Conservation (phyloP, 1,284 basidiomycete species). For the Pisolithus thermaeus region DNA sequence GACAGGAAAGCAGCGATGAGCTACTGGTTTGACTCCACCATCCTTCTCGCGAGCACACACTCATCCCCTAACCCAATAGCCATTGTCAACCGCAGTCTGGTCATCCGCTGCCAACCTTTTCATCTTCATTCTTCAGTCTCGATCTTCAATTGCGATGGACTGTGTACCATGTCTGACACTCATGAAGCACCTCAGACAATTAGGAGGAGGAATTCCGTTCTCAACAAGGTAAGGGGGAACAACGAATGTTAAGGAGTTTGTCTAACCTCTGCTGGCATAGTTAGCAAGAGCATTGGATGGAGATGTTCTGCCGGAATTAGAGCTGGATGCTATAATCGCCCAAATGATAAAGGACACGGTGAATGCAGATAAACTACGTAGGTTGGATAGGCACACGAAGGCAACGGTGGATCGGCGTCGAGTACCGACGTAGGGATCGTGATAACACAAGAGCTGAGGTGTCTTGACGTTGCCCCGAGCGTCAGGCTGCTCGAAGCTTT, state of each 20-base stretch:
- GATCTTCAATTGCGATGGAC: constrained; percentile 49
- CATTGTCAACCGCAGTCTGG: constrained; percentile 48
- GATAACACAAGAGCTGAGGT: not conserved
- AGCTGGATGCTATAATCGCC: constrained; percentile 40
- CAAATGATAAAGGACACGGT: constrained; percentile 54
- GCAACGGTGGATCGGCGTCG: constrained; percentile 6
- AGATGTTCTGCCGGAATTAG: constrained; percentile 42
- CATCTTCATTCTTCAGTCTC: constrained; percentile 53
- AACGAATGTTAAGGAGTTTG: not conserved
- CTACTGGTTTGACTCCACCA: constrained; percentile 37
- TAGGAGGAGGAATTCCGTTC: constrained; percentile 43
- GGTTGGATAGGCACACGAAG: constrained; percentile 36
- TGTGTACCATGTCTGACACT: constrained; percentile 43
- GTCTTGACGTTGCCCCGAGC: not conserved
- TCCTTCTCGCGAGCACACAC: not conserved
- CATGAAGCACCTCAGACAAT: constrained; percentile 42
- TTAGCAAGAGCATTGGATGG: constrained; percentile 45
- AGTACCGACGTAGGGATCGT: constrained; percentile 4
- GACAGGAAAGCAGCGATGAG: constrained; percentile 27
- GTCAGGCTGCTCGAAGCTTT: constrained; percentile 48
- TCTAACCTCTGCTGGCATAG: constrained; percentile 27
- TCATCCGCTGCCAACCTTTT: constrained; percentile 61
- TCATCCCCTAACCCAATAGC: constrained; percentile 33
- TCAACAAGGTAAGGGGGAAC: constrained; percentile 39
- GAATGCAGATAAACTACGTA: constrained; percentile 57